Conservation (phyloP, 331 rosid genomes). For the Malus hybrid region DNA sequence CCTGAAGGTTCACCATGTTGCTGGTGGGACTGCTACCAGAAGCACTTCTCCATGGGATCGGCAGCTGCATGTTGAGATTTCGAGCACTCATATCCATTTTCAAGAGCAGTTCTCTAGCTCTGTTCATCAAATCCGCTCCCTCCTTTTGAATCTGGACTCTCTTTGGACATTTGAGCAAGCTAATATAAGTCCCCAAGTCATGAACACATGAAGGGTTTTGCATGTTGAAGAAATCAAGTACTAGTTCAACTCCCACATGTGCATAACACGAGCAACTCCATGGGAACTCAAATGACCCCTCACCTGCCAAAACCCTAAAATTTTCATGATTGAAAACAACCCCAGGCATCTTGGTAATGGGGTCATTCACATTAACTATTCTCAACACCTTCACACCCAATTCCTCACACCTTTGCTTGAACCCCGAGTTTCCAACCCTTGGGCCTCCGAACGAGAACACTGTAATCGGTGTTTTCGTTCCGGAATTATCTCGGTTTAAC, state of each 20-base stretch:
- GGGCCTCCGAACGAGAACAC: conserved; percentile 93
- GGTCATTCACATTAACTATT: conserved; percentile 70
- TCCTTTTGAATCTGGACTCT: conserved; percentile 1
- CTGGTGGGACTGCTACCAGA: background rate
- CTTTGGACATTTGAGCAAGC: conserved; percentile 37
- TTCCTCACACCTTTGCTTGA: conserved; percentile 70
- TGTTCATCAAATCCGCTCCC: conserved; percentile 18
- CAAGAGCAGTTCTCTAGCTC: conserved; percentile 27
- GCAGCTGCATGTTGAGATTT: conserved; percentile 25
- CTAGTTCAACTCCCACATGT: conserved; percentile 86
- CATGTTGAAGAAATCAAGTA: conserved; percentile 68
- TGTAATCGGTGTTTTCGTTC: conserved; percentile 27
- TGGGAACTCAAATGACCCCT: conserved; percentile 35
- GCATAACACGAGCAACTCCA: conserved; percentile 71
- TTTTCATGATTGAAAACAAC: conserved; percentile 65
- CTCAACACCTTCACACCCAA: conserved; percentile 75
- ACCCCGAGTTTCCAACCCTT: conserved; percentile 67
- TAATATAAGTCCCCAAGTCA: conserved; percentile 64
- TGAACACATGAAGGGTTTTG: conserved; percentile 93
- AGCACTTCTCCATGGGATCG: conserved; percentile 12
- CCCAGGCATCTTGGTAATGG: conserved; percentile 86
- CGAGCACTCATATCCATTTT: conserved; percentile 1
- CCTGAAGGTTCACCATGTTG: conserved; percentile 10
- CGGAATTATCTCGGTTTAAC: conserved; percentile 15
- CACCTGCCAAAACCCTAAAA: conserved; percentile 75